Conservation (phyloP, 306 rosid species). For the Psophocarpus tetragonolobus region DNA sequence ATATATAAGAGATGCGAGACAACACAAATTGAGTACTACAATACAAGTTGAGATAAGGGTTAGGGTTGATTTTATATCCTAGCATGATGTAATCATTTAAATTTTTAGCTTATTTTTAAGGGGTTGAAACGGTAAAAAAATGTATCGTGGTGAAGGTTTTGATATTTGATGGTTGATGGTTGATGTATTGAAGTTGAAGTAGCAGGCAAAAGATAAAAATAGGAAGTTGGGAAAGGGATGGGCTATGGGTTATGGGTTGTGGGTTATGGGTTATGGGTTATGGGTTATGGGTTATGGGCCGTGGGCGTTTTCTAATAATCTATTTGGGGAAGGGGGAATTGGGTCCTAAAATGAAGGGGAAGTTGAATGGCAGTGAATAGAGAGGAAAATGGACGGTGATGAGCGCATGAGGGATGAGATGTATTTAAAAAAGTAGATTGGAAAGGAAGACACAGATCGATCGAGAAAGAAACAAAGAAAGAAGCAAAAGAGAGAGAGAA, state of each 20-base stretch:
- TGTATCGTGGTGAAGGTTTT: neutral
- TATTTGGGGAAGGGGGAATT: neutral
- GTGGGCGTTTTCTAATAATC: neutral
- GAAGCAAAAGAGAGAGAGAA: neutral
- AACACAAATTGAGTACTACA: too few species aligned
- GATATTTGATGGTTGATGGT: too few species aligned
- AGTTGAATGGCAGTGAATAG: constrained; percentile 40
- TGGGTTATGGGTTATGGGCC: too few species aligned
- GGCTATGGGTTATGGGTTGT: too few species aligned
- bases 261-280: too few species aligned
- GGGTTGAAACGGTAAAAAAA: too few species aligned
- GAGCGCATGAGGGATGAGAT: neutral
- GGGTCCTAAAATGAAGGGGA: constrained; percentile 48
- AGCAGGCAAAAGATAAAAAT: constrained; percentile 9
- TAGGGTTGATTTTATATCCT: too few species aligned
- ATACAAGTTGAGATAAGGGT: too few species aligned
- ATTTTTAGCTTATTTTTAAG: too few species aligned
- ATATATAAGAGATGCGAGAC: too few species aligned
- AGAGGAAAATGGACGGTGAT: constrained; percentile 38
- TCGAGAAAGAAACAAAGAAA: neutral
- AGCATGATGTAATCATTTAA: too few species aligned
- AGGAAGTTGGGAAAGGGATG: neutral
- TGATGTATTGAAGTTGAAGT: too few species aligned
- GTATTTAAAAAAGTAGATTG: constrained; percentile 27
- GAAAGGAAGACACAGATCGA: neutral